phyloP scores from a whole-genome alignment of 495 filamentous ascomycete species.

The Penicillium malachiteum region DNA sequence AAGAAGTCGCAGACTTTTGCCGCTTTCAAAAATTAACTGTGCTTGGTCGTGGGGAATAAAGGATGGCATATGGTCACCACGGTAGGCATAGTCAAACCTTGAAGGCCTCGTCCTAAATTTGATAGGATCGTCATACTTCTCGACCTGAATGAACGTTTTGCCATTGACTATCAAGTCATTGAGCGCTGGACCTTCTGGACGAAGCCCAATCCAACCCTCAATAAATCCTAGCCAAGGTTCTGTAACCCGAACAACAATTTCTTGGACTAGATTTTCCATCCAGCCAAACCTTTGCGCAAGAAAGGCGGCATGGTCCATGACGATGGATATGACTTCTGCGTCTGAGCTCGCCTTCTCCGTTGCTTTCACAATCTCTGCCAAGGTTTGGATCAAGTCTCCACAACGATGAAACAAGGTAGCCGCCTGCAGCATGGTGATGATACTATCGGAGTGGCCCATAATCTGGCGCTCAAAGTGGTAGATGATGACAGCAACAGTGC shows the following conservation, averaged over 20 bases:
- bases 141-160: constrained; percentile 60
- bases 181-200: constrained; percentile 49
- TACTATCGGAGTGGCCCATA: constrained; percentile 18
- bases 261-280: constrained; percentile 60
- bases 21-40: constrained; percentile 70
- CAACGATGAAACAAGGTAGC: constrained; percentile 63
- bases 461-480: constrained; percentile 41
- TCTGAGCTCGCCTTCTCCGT: constrained; percentile 57
- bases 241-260: constrained; percentile 64
- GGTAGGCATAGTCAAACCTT: constrained; percentile 58
- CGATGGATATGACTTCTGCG: constrained; percentile 63
- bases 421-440: constrained; percentile 59
- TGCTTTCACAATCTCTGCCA: constrained; percentile 58
- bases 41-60: constrained; percentile 67
- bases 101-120: constrained; percentile 53
- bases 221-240: constrained; percentile 68
- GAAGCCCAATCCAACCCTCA: constrained; percentile 76
- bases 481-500: constrained; percentile 33
- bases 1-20: constrained; percentile 72
- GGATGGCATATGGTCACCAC: constrained; percentile 60
- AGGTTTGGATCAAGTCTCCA: constrained; percentile 58
- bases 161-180: constrained; percentile 44
- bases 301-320: constrained; percentile 63
- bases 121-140: constrained; percentile 45
- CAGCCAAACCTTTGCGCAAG: constrained; percentile 62